A percentile compares a stretch with the other conserved stretches of the same genome.
Conservation (phyloP, 2,329 filamentous ascomycete species). For the Nigrospora sphaerica region DNA sequence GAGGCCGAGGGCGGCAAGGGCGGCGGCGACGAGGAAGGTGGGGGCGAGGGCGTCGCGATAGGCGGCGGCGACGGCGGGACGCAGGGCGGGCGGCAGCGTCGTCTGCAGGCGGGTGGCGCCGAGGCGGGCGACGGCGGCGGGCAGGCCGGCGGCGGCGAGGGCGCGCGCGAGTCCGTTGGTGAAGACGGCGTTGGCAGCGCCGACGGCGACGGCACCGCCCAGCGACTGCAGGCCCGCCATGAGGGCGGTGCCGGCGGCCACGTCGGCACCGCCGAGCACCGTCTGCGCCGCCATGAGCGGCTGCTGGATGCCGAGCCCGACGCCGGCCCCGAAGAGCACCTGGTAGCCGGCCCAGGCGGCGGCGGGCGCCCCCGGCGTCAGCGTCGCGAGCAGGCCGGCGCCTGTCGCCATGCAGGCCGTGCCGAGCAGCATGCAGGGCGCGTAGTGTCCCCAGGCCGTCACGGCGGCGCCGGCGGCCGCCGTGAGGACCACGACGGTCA, state of each 20-base stretch:
- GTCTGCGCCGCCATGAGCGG: slow-evolving; percentile 34
- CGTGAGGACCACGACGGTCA: slow-evolving; percentile 20
- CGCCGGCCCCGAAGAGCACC: slow-evolving; percentile 30
- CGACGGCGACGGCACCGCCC: slow-evolving; percentile 41
- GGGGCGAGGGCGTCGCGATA: slow-evolving; percentile 37
- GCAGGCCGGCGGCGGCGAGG: slow-evolving; percentile 26
- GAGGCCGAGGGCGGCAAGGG: slow-evolving; percentile 35
- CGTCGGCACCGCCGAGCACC: slow-evolving; percentile 19
- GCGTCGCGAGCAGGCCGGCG: slow-evolving; percentile 31
- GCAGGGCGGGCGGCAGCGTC: slow-evolving; percentile 17
- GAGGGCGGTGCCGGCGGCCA: slow-evolving; percentile 17
- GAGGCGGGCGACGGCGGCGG: slow-evolving; percentile 19
- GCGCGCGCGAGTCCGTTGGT: slow-evolving; percentile 35
- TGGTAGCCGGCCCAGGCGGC: slow-evolving; percentile 35
- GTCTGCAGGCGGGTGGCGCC: slow-evolving; percentile 31
- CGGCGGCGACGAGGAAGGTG: slow-evolving; percentile 35
- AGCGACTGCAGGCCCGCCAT: slow-evolving; percentile 36
- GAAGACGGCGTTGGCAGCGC: slow-evolving; percentile 44
- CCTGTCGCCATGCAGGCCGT: slow-evolving; percentile 23
- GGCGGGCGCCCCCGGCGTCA: slow-evolving; percentile 19
- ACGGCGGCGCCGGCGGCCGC: slow-evolving; percentile 18
- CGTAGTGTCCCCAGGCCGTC: slow-evolving; percentile 28
- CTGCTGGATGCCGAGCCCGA: slow-evolving; percentile 32
- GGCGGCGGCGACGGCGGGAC: slow-evolving; percentile 27
- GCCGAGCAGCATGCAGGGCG: slow-evolving; percentile 29